Base-by-base conservation (phyloP, 2,329 filamentous ascomycete genomes). In the Fusarium burgessii region DNA sequence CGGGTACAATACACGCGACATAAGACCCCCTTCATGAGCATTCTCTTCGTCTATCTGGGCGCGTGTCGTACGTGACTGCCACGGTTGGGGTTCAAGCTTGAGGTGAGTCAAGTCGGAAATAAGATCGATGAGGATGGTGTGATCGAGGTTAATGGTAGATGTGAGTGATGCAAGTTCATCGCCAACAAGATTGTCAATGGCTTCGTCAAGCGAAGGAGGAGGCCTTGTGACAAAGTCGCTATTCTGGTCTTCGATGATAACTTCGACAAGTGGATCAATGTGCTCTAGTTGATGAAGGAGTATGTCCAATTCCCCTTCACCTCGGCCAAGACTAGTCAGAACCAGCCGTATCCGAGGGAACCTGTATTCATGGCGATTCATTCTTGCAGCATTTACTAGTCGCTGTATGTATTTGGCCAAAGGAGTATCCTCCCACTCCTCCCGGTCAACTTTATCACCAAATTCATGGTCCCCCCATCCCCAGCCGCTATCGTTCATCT, bases 401-500 rank as follows among this genome's bases (percentile, higher is more conserved):
- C 79, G 75, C 43, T 66, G 75, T 10, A 79, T 71, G 23, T 80
- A 77, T 57, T 75, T 80, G 4, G 77, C 78, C 56, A 83, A 67
- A 5, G 77, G 76, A 0, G 77, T 68, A 52, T 81, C 79, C 12
- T 79, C 78, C 76, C 78, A 81, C 51, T 82, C 81, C 10, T 77
- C 76, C 33, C 71, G 64, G 11, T 78, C 76, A 8, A 82, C 78
- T 2, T 63, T 51, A 5, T 81, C 77, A 2, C 77, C 77, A 8
- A 72, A 61, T 7, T 75, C 70, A 63, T 81, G 73, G 10, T 80
- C 79, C 9, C 80, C 82, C 82, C 82, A 84, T 10, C 75, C 76
- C 82, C 82, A 83, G 7, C 82, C 82, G n/a, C 76, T 76, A 47
- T 82, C 81, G 6, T 77, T 77, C 82, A 84, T 80, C 47, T 84